Evolutionary conservation across 2,329 filamentous ascomycete genomes (phyloP), one percentile per base, ranked within the genome.

Genomic region (Pseudogymnoascus sp.): DNA sequence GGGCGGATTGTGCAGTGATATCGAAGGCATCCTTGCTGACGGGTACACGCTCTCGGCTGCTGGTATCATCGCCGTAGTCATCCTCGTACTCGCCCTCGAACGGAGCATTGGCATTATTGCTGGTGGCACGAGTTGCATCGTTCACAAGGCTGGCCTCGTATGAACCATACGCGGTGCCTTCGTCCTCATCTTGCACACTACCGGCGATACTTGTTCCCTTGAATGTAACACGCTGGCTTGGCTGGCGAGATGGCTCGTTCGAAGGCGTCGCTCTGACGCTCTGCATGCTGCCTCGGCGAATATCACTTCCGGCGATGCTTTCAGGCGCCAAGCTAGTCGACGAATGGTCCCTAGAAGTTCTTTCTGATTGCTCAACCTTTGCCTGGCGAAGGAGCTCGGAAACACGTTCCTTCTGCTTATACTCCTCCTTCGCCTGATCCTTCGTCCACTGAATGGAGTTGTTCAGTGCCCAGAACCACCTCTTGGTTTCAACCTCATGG

Each of bases 391-490:
- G 75, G 36, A 87, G 80, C 73, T 94, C 90, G 5, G 87, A 88
- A 68, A 87, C 89, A 61, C 85, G 86, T 6, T 85, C 85, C 35
- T 86, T 86, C 63, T 91, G 86, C 66, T 81, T 86, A 70, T 93
- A 88, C 69, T 97, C 93, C 72, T 96, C 91, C 67, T 89, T 92
- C 6, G 91, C 92, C 75, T 97, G 94, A 70, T 99, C 94, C 74
- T 99, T 99, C 65, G 91, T 88, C 89, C 91, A 97, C 72, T 97
- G 94, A 58, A 99, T 99, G 5, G 94, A 93, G 72, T 99, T 99
- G 76, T 99, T 99, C 65, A 99, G 79, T 0, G 94, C 90, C 94
- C 94, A 99, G 75, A 95, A 99, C 94, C 94, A 99, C 61, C 94
- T 85, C 75, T 99, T 99, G 5, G 94, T 93, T 74, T 99, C 94